phyloP scores from a whole-genome alignment of 495 filamentous ascomycete genomes.

The Daldinia vernicosa region DNA sequence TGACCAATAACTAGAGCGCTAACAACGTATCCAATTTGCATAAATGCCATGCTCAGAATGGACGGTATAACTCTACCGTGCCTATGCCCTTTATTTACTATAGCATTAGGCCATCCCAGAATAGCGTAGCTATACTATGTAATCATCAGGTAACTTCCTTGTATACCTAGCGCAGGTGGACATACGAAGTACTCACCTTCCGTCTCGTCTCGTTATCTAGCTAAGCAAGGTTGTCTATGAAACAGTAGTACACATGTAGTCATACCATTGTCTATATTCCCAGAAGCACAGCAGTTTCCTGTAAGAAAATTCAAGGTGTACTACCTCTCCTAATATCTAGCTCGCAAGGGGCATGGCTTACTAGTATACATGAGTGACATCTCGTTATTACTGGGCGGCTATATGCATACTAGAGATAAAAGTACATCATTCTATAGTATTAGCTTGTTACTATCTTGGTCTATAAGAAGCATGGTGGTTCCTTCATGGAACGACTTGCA shows the following conservation, averaged over 20 bases:
- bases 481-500: too few species aligned
- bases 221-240: constrained; percentile 21
- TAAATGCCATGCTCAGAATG: neutral
- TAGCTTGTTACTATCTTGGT: neutral
- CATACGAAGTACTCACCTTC: constrained; percentile 3
- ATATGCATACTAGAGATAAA: constrained; percentile 18
- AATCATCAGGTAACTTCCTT: neutral
- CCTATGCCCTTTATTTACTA: neutral
- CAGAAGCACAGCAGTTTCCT: constrained; percentile 15
- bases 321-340: neutral
- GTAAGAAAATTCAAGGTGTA: constrained; percentile 1
- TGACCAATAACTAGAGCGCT: neutral
- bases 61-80: neutral
- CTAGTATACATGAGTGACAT: neutral
- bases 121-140: neutral
- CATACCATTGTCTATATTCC: constrained; percentile 18
- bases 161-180: neutral
- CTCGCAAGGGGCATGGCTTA: neutral
- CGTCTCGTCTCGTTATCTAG: neutral
- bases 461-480: neutral
- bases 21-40: neutral
- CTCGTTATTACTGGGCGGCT: constrained; percentile 15
- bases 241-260: constrained; percentile 31
- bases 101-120: neutral
- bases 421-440: neutral